Percentiles rank a stretch among this genome's conserved stretches.
Evolutionary conservation across 371 early-diverging fungal species (phyloP).

Genomic region (Syncephalastrum racemosum): DNA sequence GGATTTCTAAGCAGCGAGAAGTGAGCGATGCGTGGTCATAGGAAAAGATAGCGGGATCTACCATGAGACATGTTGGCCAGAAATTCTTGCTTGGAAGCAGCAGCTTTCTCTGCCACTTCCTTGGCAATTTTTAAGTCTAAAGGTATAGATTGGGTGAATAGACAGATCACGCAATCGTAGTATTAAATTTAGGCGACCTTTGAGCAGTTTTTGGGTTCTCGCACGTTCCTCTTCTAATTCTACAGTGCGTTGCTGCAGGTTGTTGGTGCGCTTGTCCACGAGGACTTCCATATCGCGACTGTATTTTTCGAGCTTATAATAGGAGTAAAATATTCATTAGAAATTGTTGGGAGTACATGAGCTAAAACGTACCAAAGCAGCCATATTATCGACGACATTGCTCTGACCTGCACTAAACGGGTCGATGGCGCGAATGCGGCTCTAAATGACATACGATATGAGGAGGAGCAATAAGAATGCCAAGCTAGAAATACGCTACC

Average conservation of each 20-base stretch:
- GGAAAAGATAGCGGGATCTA: slow-evolving; percentile 13
- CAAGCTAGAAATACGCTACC: background rate
- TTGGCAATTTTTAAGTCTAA: slow-evolving; percentile 49
- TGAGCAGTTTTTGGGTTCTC: slow-evolving; percentile 33
- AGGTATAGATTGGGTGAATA: background rate
- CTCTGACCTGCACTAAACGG: slow-evolving; percentile 38
- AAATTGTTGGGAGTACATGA: background rate
- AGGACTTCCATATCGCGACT: slow-evolving; percentile 55
- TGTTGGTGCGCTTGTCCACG: slow-evolving; percentile 45
- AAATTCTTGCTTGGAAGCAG: slow-evolving; percentile 52
- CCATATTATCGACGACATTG: slow-evolving; percentile 52
- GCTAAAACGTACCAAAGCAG: slow-evolving; percentile 32
- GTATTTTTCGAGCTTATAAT: slow-evolving; percentile 47
- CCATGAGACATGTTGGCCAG: slow-evolving; percentile 52
- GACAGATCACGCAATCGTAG: slow-evolving; percentile 2
- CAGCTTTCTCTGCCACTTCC: slow-evolving; percentile 54
- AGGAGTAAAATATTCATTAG: background rate
- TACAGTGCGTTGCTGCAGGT: slow-evolving; percentile 48
- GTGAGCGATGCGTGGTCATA: background rate
- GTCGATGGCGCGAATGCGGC: slow-evolving; percentile 43
- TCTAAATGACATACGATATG: slow-evolving; percentile 2
- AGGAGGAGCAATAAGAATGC: background rate
- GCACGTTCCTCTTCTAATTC: slow-evolving; percentile 53
- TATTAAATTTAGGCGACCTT: slow-evolving; percentile 18
- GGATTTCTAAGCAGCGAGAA: slow-evolving; percentile 11